These are phyloP conservation scores for Thermothelomyces thermophilus DNA, from an alignment of 2,329 filamentous ascomycete genomes.

Conservation along the genomic window DNA sequence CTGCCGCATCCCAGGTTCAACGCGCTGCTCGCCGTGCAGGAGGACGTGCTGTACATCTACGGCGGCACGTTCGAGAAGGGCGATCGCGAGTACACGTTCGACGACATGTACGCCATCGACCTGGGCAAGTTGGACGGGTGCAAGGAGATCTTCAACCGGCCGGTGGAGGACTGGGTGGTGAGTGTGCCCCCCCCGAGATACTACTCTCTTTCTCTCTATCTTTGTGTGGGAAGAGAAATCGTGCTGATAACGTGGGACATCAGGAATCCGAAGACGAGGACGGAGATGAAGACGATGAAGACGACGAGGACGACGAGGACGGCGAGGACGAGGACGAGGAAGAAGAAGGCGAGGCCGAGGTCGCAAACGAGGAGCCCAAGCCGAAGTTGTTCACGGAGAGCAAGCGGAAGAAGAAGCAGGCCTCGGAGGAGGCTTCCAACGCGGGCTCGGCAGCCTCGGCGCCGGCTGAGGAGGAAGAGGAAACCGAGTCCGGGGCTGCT, in stretches of 20 bases:
- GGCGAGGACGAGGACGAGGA: conserved; percentile 48
- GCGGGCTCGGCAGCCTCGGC: conserved; percentile 18
- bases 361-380: conserved; percentile 45
- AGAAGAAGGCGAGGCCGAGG: conserved; percentile 43
- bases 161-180: conserved; percentile 79
- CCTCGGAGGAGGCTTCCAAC: conserved; percentile 21
- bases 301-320: conserved; percentile 52
- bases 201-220: background rate
- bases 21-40: conserved; percentile 80
- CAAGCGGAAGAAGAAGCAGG: conserved; percentile 53
- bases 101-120: conserved; percentile 88
- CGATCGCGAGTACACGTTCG: conserved; percentile 90
- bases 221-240: background rate
- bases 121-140: conserved; percentile 93
- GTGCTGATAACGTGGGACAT: conserved; percentile 16
- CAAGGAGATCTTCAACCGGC: conserved; percentile 80
- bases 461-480: conserved; percentile 38
- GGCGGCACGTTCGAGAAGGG: conserved; percentile 94
- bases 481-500: conserved; percentile 39
- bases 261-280: conserved; percentile 55
- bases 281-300: conserved; percentile 52
- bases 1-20: conserved; percentile 90
- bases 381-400: conserved; percentile 49
- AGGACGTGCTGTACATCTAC: conserved; percentile 88
- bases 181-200: conserved; percentile 27